phyloP scores from a whole-genome alignment of 768 basidiomycete genomes.

The Tulasnella sp. region DNA sequence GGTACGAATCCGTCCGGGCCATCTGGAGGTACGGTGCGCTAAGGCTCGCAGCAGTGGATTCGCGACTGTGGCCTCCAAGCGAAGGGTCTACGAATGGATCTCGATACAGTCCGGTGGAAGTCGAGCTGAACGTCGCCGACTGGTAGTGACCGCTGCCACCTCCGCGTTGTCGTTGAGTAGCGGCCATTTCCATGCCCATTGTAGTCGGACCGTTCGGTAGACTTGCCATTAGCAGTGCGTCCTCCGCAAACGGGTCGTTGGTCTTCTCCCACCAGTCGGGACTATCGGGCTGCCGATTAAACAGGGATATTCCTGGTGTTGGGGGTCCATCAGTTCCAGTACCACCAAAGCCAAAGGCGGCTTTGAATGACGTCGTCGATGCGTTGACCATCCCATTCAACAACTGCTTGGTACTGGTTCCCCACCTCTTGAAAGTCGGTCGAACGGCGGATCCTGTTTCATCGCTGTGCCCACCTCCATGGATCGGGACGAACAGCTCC shows the following conservation, averaged over 20 bases:
- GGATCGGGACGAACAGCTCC: slow-evolving; percentile 27
- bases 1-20: not conserved
- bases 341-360: not conserved
- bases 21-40: not conserved
- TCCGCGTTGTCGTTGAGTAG: not conserved
- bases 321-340: not conserved
- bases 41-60: not conserved
- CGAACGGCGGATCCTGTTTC: not conserved
- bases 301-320: not conserved
- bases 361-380: slow-evolving; percentile 8
- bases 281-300: not conserved
- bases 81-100: slow-evolving; percentile 39
- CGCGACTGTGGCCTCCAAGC: not conserved
- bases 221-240: slow-evolving; percentile 30
- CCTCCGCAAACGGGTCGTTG: slow-evolving; percentile 45
- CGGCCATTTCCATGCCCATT: not conserved
- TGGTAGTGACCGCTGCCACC: slow-evolving; percentile 6
- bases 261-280: slow-evolving; percentile 40
- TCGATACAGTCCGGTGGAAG: slow-evolving; percentile 32
- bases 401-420: slow-evolving; percentile 1
- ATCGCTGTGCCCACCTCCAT: slow-evolving; percentile 23
- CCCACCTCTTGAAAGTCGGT: slow-evolving; percentile 27
- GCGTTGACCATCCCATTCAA: not conserved
- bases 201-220: not conserved
- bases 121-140: slow-evolving; percentile 31